Conservation (phyloP, 2,329 filamentous ascomycete species). For the Sordariomycetes sp. region DNA sequence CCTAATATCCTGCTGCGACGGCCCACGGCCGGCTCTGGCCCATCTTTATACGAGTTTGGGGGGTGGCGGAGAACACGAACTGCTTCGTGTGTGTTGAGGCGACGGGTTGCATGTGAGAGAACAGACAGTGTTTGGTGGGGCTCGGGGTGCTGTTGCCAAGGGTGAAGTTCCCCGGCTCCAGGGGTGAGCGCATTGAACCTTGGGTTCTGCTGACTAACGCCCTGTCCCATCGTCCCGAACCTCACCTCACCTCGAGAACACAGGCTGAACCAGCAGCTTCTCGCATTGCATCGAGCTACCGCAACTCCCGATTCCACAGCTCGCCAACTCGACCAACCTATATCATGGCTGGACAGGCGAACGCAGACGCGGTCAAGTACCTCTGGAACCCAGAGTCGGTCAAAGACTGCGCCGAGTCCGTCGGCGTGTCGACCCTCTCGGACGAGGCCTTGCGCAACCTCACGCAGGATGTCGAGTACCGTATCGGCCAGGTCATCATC, state of each 20-base stretch:
- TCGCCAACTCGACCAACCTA: background rate
- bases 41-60: background rate
- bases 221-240: background rate
- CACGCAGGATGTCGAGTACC: slow-evolving; percentile 89
- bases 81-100: background rate
- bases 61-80: background rate
- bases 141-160: background rate
- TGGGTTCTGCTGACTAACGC: background rate
- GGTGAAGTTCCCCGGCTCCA: background rate
- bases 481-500: slow-evolving; percentile 83
- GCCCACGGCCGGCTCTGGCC: background rate
- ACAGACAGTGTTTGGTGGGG: background rate
- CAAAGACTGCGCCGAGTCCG: slow-evolving; percentile 88
- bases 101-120: background rate
- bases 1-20: background rate
- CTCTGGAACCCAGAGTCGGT: slow-evolving; percentile 97
- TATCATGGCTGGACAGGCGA: background rate
- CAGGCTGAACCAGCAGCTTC: background rate
- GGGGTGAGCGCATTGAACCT: background rate
- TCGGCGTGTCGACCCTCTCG: slow-evolving; percentile 69
- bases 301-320: background rate
- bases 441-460: slow-evolving; percentile 82
- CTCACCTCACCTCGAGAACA: background rate
- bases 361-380: slow-evolving; percentile 29
- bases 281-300: background rate